phyloP scores from a whole-genome alignment of 768 basidiomycete species.

The Chalciporus sphaerocephalus region DNA sequence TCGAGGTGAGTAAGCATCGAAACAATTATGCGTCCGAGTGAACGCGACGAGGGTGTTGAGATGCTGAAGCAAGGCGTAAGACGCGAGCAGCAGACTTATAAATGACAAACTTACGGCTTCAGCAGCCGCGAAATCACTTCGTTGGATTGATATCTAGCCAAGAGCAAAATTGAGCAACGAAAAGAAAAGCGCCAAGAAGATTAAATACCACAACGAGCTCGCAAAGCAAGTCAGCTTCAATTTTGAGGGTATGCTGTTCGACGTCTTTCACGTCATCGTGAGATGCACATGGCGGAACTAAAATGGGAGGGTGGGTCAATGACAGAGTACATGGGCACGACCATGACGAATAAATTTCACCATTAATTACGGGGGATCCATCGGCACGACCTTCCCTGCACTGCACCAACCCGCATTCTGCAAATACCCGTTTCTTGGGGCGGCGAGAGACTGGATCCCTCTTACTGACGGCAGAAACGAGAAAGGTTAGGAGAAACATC shows the following conservation, averaged over 20 bases:
- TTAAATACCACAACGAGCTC: conserved; percentile 60
- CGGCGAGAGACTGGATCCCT: conserved; percentile 70
- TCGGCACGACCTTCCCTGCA: conserved; percentile 42
- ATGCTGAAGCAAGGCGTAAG: conserved; percentile 19
- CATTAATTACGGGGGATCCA: conserved; percentile 10
- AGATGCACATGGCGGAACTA: conserved; percentile 57
- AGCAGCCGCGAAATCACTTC: conserved; percentile 64
- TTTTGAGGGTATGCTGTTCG: conserved; percentile 47
- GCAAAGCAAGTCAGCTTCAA: conserved; percentile 68
- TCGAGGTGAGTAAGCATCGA: conserved; percentile 51
- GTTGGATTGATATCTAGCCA: conserved; percentile 55
- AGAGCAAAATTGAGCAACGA: not conserved
- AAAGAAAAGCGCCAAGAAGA: not conserved
- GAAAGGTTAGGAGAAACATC: conserved; percentile 59
- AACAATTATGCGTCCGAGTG: conserved; percentile 55
- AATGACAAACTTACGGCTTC: conserved; percentile 46
- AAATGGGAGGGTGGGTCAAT: not conserved
- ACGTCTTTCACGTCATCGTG: conserved; percentile 46
- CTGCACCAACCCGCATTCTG: conserved; percentile 51
- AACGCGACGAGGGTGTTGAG: conserved; percentile 55
- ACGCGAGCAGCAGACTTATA: not conserved
- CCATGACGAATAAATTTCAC: conserved; percentile 4
- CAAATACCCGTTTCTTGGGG: conserved; percentile 70
- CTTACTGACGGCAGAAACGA: conserved; percentile 62
- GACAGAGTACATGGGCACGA: not conserved